Percentiles rank a stretch among this genome's conserved stretches.
Conservation (phyloP, 2,329 filamentous ascomycete species). For the Colletotrichum incanum region DNA sequence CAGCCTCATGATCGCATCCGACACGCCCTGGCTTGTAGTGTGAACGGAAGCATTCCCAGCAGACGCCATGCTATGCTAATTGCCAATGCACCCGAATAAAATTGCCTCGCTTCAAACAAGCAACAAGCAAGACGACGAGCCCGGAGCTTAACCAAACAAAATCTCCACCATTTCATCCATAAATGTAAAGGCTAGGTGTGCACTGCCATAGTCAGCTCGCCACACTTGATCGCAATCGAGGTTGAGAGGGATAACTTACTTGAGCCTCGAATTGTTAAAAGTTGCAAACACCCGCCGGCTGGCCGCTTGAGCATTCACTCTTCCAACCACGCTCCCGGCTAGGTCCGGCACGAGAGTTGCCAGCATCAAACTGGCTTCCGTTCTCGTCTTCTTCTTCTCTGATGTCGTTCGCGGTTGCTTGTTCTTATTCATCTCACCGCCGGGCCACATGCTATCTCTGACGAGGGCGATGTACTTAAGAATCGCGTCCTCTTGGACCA, state of each 20-base stretch:
- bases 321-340: constrained; percentile 92
- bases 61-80: constrained; percentile 5
- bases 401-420: constrained; percentile 72
- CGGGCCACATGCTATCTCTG: constrained; percentile 87
- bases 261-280: constrained; percentile 90
- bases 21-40: neutral
- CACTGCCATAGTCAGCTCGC: constrained; percentile 56
- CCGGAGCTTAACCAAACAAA: constrained; percentile 66
- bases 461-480: constrained; percentile 82
- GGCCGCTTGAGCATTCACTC: constrained; percentile 91
- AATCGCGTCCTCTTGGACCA: constrained; percentile 85
- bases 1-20: constrained; percentile 11
- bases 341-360: constrained; percentile 92
- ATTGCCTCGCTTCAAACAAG: neutral
- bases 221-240: constrained; percentile 46
- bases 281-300: constrained; percentile 91
- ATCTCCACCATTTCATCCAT: constrained; percentile 79
- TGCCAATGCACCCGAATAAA: neutral
- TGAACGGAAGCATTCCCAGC: neutral
- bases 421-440: constrained; percentile 69
- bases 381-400: constrained; percentile 85
- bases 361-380: constrained; percentile 90
- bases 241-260: constrained; percentile 70
- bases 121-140: neutral
- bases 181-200: constrained; percentile 79